Evolutionary conservation across 148 eudicot genomes (phyloP).

Genomic region (Fagopyrum esculentum): DNA sequence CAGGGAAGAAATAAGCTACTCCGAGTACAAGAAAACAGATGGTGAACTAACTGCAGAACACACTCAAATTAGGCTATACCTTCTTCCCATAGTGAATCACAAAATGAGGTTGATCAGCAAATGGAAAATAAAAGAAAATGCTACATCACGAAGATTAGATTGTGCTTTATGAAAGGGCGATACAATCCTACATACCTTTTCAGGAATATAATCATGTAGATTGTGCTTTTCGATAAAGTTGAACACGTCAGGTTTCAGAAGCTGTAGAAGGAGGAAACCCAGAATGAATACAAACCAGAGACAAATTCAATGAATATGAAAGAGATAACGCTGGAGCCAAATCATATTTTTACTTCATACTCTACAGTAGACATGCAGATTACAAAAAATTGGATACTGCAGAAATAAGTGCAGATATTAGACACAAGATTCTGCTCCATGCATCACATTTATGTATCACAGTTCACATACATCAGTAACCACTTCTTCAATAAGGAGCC

Average conservation of each 20-base stretch:
- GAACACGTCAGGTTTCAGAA: constrained; percentile 80
- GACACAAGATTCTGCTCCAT: background rate
- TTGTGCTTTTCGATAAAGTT: constrained; percentile 91
- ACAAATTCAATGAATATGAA: background rate
- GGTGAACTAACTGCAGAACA: background rate
- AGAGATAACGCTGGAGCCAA: background rate
- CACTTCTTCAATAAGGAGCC: background rate
- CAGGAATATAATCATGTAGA: constrained; percentile 73
- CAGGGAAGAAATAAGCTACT: background rate
- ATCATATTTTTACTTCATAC: background rate
- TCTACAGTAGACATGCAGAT: background rate
- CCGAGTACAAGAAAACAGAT: background rate
- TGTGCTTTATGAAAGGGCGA: background rate
- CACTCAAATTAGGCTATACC: background rate
- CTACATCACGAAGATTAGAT: too few species aligned
- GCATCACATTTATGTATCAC: background rate
- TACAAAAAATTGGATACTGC: background rate
- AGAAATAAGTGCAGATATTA: background rate
- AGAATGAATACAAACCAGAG: background rate
- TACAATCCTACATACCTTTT: constrained; percentile 50
- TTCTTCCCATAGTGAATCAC: background rate
- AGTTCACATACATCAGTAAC: background rate
- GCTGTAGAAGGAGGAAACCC: constrained; percentile 39
- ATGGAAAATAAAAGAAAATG: too few species aligned
- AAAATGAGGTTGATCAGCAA: too few species aligned